These are phyloP conservation scores for Botryotinia calthae DNA, from an alignment of 2,329 filamentous ascomycete genomes.

Conservation along the genomic window DNA sequence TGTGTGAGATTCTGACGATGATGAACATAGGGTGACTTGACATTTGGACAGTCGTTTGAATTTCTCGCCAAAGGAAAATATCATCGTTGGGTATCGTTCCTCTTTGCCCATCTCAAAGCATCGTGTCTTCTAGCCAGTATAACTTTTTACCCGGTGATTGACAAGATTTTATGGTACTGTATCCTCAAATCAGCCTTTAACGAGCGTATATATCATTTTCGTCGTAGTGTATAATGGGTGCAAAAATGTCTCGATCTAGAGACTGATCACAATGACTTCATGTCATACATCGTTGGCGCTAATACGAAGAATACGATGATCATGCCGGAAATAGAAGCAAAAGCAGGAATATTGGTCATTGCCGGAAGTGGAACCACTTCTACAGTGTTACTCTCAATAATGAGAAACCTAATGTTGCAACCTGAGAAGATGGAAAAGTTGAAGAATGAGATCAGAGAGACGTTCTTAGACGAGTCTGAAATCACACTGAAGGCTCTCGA, in stretches of 20 bases:
- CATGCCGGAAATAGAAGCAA: slow-evolving; percentile 18
- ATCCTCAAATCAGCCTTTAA: not conserved
- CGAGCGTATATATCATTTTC: not conserved
- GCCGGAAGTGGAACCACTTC: slow-evolving; percentile 25
- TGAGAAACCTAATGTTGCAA: slow-evolving; percentile 34
- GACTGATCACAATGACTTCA: slow-evolving; percentile 40
- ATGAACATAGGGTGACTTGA: not conserved
- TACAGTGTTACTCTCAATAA: slow-evolving; percentile 25
- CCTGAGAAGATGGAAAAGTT: slow-evolving; percentile 38
- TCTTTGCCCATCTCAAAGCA: not conserved
- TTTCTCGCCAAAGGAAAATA: not conserved
- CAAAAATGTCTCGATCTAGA: slow-evolving; percentile 14
- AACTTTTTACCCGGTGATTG: not conserved
- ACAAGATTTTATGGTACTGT: not conserved
- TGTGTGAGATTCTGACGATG: not conserved
- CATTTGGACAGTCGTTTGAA: not conserved
- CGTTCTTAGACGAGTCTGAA: slow-evolving; percentile 41
- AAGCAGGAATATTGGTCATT: slow-evolving; percentile 18
- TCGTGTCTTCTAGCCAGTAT: not conserved
- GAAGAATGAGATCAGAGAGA: slow-evolving; percentile 42
- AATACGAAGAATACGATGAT: slow-evolving; percentile 26
- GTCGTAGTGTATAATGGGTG: not conserved
- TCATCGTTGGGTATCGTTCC: not conserved
- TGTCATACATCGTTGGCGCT: slow-evolving; percentile 32
- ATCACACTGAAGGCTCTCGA: slow-evolving; percentile 38